Percentiles rank a stretch among this genome's conserved stretches.
These are phyloP conservation scores for Acacia confusa DNA, from an alignment of 306 rosid genomes.

Conservation along the genomic window DNA sequence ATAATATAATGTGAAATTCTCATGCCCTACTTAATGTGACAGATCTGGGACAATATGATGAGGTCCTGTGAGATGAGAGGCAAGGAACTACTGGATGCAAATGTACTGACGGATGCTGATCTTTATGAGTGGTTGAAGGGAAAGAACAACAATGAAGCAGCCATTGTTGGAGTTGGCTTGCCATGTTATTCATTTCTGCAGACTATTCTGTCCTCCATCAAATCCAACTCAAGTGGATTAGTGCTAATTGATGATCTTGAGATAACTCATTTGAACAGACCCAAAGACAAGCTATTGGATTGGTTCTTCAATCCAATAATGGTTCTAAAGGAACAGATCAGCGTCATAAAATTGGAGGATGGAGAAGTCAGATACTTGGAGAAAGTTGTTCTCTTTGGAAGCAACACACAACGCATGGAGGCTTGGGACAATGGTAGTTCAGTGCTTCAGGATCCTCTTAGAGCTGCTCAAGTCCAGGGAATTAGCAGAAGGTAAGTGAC, in stretches of 20 bases:
- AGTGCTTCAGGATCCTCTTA: conserved; percentile 51
- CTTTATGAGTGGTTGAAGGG: conserved; percentile 64
- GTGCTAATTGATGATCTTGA: conserved; percentile 64
- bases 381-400: conserved; percentile 67
- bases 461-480: conserved; percentile 87
- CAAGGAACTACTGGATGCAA: conserved; percentile 66
- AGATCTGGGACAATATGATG: conserved; percentile 81
- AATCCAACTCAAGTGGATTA: conserved; percentile 65
- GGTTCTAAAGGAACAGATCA: conserved; percentile 84
- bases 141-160: conserved; percentile 47
- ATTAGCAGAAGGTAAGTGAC: conserved; percentile 66
- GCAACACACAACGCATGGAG: conserved; percentile 48
- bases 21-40: conserved; percentile 30
- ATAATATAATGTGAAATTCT: not conserved
- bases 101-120: conserved; percentile 49
- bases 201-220: conserved; percentile 63
- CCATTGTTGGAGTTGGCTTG: conserved; percentile 63
- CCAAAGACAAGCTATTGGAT: conserved; percentile 75
- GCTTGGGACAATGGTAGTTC: conserved; percentile 63
- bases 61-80: conserved; percentile 67
- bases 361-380: conserved; percentile 68
- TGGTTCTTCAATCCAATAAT: conserved; percentile 87
- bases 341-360: conserved; percentile 58
- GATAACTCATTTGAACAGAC: conserved; percentile 65
- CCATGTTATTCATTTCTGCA: conserved; percentile 75